Base-by-base conservation (phyloP, 495 filamentous ascomycete species). In the Aspergillus diversus region DNA sequence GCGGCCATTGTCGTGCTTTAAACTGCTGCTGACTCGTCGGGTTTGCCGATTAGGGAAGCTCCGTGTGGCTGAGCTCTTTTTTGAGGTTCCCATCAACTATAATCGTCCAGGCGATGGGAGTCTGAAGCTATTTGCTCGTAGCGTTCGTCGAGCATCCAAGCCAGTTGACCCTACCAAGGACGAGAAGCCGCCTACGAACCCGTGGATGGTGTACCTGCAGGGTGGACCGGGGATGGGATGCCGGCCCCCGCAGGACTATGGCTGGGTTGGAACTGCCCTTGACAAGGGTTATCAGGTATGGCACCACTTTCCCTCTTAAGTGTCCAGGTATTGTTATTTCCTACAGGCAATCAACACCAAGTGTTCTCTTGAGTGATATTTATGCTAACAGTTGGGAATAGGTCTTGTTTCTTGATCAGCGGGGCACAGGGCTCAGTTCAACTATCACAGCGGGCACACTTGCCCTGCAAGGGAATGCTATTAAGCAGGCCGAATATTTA, bases 351-450 rank as follows among this genome's bases (percentile, higher is more conserved):
- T 27, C 9, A 17, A 27, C 2, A 31, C 16, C 6, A n/a, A 7
- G 33, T n/a, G 31, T 5, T 43, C 16, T n/a, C 9, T 4, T 53
- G 1, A 6, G 0, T 12, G n/a, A 32, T 4, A n/a, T 37, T 15
- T 32, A 64, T 27, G 55, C 50, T 52, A 12, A 13, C 11, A 32
- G 5, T 42, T 32, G 31, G 11, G 13, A 50, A 34, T 81, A 95
- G 77, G 74, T 97, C 32, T 82, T 98, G 9, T 90, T 88, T 59
- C 80, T 98, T 3, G 94, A 98, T 72, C 92, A 96, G 67, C 86
- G 94, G 59, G 94, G 94, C 11, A 96, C 92, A 27, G 94, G 94
- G 4, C 75, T 96, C 42, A 94, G 90, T 73, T 89, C 84, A 3
- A 88, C 93, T 0, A 80, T 98, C 50, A 87, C 91, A 9, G 87